Base-by-base conservation (phyloP, 257 asterid genomes). In the Solanum rostratum region DNA sequence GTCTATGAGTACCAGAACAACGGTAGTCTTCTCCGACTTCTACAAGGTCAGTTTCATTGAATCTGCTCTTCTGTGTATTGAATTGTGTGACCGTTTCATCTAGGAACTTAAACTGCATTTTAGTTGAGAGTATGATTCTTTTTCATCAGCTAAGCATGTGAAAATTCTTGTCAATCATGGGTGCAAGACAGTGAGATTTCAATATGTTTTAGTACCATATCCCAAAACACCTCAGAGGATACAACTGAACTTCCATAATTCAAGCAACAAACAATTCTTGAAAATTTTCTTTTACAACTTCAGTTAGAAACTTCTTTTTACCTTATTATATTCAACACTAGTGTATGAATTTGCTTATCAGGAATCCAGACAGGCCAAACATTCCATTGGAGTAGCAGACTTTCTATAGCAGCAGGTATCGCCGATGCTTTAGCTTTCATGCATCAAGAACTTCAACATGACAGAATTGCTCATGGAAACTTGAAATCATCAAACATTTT, bases 401-500 rank as follows among this genome's bases (percentile, higher is more conserved):
- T 95, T 5, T 78, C 89, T 1, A 69, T 87, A 14, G 97, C 97
- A 29, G 86, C 91, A 0, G 87, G 89, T 22, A 15, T 93, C 19
- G 93, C 97, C 0, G 90, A 92, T 12, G 89, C 93, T 19, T 80
- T 85, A 30, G 65, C 84, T 33, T 85, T 78, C 80, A 79, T 57
- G 86, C 70, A 82, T 62, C 79, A 82, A 29, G 85, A 82, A n/a
- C 85, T 82, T 45, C 87, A 53, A 0, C 74, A 81, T 27, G 95
- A 92, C 29, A 79, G 90, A 33, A 90, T 95, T 81, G 90, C 93
- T 4, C 97, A 93, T 18, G 97, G 98, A 9, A 95, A 90, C 92
- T 90, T 95, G 3, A 95, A 93, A 78, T 93, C 97, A 79, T 92
- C 98, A 18, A 93, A 95, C 91, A 89, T 95, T 13, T 68, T 95